Evolutionary conservation across 2,329 filamentous ascomycete genomes (phyloP).

Genomic region (Drechmeria coniospora): DNA sequence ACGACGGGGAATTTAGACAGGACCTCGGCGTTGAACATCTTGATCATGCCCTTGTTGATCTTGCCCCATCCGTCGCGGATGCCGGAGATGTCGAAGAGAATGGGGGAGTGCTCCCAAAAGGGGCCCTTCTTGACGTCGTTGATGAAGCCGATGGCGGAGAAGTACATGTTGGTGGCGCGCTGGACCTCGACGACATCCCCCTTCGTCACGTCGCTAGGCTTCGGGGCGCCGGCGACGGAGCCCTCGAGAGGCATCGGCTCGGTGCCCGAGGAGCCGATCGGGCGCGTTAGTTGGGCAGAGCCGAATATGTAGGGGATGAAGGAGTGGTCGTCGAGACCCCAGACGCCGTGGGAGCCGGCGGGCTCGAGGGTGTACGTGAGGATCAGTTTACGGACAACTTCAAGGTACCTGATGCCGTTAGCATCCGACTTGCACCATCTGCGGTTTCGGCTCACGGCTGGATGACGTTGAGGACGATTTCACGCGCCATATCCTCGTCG

Average conservation of each 20-base stretch:
- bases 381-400: conserved; percentile 68
- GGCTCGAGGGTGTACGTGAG: conserved; percentile 86
- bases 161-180: conserved; percentile 68
- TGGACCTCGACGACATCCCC: conserved; percentile 47
- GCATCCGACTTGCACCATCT: too few relatives aligned
- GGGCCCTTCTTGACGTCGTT: conserved; percentile 92
- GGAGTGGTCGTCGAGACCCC: conserved; percentile 95
- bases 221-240: conserved; percentile 55
- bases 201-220: conserved; percentile 55
- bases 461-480: conserved; percentile 67
- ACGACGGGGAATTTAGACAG: conserved; percentile 94
- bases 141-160: conserved; percentile 90
- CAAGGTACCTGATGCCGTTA: conserved; percentile 46
- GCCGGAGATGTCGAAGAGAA: conserved; percentile 86
- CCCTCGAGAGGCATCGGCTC: conserved; percentile 61
- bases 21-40: conserved; percentile 98
- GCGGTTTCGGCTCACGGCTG: conserved; percentile 49
- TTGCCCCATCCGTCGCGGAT: conserved; percentile 93
- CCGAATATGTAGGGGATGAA: conserved; percentile 93
- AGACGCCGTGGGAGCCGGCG: conserved; percentile 90
- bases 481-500: conserved; percentile 50
- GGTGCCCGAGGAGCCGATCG: conserved; percentile 39
- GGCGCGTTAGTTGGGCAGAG: conserved; percentile 72
- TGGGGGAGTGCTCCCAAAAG: conserved; percentile 94
- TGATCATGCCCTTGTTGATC: conserved; percentile 98